phyloP scores from a whole-genome alignment of 768 basidiomycete genomes.

The Tricholomella constricta region DNA sequence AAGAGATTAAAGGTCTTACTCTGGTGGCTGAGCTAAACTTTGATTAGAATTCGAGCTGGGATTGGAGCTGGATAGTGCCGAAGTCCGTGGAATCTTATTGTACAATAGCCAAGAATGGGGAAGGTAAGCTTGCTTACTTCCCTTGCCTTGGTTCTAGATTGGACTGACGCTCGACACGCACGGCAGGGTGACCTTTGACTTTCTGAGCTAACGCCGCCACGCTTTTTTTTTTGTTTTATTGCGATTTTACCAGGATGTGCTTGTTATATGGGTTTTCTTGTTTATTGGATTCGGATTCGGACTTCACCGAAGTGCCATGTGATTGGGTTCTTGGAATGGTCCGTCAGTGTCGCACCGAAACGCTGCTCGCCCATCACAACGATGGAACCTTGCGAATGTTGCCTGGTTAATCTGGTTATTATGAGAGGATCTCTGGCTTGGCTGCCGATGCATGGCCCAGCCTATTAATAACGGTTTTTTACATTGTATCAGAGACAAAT shows the following conservation, averaged over 20 bases:
- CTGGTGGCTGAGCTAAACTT: constrained; percentile 9
- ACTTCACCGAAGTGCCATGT: constrained; percentile 17
- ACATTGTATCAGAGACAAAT: not conserved
- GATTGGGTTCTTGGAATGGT: constrained; percentile 15
- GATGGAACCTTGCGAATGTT: constrained; percentile 3
- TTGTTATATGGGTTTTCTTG: constrained; percentile 10
- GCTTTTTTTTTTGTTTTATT: constrained; percentile 1
- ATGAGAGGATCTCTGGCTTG: not conserved
- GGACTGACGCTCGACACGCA: constrained; percentile 9
- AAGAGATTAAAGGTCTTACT: constrained; percentile 17
- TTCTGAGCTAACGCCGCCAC: constrained; percentile 33
- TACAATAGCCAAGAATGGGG: constrained; percentile 82
- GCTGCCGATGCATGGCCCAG: not conserved
- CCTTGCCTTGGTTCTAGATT: constrained; percentile 12
- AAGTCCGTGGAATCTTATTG: constrained; percentile 79
- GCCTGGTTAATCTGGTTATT: constrained; percentile 6
- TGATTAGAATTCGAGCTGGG: constrained; percentile 78
- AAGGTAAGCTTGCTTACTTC: constrained; percentile 61
- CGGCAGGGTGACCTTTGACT: constrained; percentile 51
- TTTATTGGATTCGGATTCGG: constrained; percentile 8
- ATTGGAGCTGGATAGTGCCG: constrained; percentile 81
- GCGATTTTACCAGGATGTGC: constrained; percentile 8
- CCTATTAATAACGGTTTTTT: constrained; percentile 1
- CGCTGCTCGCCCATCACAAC: constrained; percentile 12
- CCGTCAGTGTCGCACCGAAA: constrained; percentile 27